phyloP scores from a whole-genome alignment of 2,329 filamentous ascomycete species.

The Chrysosporium keratinophilum region DNA sequence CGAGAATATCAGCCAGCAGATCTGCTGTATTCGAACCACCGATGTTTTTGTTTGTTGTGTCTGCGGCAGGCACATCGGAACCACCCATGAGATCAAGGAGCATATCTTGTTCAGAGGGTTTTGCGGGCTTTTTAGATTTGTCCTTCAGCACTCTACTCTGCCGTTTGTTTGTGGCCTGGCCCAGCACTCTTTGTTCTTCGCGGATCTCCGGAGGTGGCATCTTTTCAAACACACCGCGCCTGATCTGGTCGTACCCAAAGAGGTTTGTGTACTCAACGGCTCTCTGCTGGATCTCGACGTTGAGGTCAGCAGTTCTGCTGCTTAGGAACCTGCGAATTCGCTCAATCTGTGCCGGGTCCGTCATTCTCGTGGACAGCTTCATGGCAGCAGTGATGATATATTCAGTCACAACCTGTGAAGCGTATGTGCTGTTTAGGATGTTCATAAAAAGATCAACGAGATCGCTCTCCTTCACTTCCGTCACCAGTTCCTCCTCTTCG shows the following conservation, averaged over 20 bases:
- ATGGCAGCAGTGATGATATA: conserved; percentile 93
- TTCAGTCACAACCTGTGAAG: conserved; percentile 79
- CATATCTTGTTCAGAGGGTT: conserved; percentile 83
- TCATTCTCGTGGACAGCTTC: conserved; percentile 84
- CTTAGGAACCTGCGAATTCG: conserved; percentile 69
- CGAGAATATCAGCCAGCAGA: conserved; percentile 82
- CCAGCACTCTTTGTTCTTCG: conserved; percentile 83
- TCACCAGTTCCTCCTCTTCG: conserved; percentile 83
- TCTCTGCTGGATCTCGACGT: conserved; percentile 91
- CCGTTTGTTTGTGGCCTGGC: conserved; percentile 62
- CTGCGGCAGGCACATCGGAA: conserved; percentile 50
- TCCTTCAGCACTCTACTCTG: conserved; percentile 54
- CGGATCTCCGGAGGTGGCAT: conserved; percentile 97
- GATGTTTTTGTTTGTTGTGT: conserved; percentile 41
- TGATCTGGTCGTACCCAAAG: conserved; percentile 80
- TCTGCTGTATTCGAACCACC: conserved; percentile 67
- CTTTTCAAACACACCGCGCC: conserved; percentile 83
- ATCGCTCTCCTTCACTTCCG: conserved; percentile 74
- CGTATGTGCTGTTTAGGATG: conserved; percentile 90
- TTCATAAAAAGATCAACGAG: conserved; percentile 85
- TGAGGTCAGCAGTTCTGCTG: conserved; percentile 71
- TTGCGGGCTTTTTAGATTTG: conserved; percentile 62
- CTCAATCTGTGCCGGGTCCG: conserved; percentile 75
- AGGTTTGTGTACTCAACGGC: conserved; percentile 91
- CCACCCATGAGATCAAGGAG: conserved; percentile 88